These are phyloP conservation scores for Cucurbita argyrosperma DNA, from an alignment of 306 rosid genomes.

Conservation along the genomic window DNA sequence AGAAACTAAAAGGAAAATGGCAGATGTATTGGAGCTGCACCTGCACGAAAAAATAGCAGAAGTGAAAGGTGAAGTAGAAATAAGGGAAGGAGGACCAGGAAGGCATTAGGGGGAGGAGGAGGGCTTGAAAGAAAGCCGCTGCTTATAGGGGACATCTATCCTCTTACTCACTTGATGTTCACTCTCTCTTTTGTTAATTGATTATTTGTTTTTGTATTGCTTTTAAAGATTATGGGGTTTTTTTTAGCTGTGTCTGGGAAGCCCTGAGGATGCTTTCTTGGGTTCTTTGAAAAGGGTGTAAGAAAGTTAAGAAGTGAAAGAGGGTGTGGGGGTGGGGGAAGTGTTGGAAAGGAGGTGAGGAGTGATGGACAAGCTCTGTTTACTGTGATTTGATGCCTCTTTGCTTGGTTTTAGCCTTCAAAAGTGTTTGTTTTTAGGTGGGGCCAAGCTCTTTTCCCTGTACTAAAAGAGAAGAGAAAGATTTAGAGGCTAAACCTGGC, in stretches of 20 bases:
- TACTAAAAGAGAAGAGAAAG: not conserved
- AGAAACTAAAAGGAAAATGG: not conserved
- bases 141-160: conserved; percentile 18
- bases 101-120: conserved; percentile 11
- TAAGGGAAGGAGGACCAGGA: conserved; percentile 6
- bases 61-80: not conserved
- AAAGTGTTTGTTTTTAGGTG: conserved; percentile 17
- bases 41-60: conserved; percentile 7
- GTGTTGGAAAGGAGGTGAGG: not conserved
- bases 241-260: conserved; percentile 15
- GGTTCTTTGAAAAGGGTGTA: conserved; percentile 33
- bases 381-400: conserved; percentile 38
- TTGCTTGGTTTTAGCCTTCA: conserved; percentile 42
- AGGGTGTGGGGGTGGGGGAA: conserved; percentile 6
- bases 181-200: not conserved
- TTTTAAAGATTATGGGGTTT: not conserved
- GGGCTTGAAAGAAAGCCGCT: conserved; percentile 13
- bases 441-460: conserved; percentile 27
- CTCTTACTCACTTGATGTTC: not conserved
- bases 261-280: conserved; percentile 30
- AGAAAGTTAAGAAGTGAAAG: conserved; percentile 6
- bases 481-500: not conserved
- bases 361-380: conserved; percentile 17
- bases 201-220: not conserved
- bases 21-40: conserved; percentile 11